A percentile compares a stretch with the other conserved stretches of the same genome.
Conservation (phyloP, 805 yeast species). For the Starmerella powellii region DNA sequence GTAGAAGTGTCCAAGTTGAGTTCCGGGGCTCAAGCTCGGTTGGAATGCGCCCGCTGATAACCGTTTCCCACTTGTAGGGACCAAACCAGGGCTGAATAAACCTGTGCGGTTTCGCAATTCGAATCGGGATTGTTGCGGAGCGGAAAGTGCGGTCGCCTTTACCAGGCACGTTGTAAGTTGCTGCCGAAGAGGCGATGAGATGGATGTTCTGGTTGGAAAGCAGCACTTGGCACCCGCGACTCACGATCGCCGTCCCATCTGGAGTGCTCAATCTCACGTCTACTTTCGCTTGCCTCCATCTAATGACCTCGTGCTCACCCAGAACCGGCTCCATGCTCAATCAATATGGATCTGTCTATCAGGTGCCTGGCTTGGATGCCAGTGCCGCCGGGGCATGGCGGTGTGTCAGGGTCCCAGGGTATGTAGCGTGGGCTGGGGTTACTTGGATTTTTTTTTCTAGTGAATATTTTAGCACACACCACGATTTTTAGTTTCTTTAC, state of each 20-base stretch:
- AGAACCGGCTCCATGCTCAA: neutral
- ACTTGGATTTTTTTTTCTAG: no score
- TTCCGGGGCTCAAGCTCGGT: conserved; percentile 5
- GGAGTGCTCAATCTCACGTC: conserved; percentile 4
- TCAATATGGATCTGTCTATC: no score
- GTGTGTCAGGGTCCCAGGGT: no score
- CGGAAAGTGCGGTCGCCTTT: conserved; percentile 26
- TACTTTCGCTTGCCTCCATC: conserved; percentile 6
- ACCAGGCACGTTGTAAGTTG: conserved; percentile 22
- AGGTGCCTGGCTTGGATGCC: no score
- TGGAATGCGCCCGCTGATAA: conserved; percentile 6
- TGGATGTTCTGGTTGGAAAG: conserved; percentile 21
- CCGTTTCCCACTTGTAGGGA: conserved; percentile 27
- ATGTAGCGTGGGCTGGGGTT: neutral
- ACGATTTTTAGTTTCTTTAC: no score
- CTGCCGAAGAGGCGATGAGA: conserved; percentile 8
- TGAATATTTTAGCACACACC: no score
- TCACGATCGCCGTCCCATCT: conserved; percentile 9
- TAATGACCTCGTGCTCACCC: conserved; percentile 9
- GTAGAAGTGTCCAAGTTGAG: conserved; percentile 22
- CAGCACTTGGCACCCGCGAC: conserved; percentile 5
- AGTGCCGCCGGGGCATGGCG: no score
- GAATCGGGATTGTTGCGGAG: conserved; percentile 20
- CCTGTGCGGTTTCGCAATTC: conserved; percentile 13
- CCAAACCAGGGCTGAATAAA: conserved; percentile 31